Percentiles rank a stretch among this genome's conserved stretches.
phyloP scores from a whole-genome alignment of 495 filamentous ascomycete species.

The Schizothecium vesticola region DNA sequence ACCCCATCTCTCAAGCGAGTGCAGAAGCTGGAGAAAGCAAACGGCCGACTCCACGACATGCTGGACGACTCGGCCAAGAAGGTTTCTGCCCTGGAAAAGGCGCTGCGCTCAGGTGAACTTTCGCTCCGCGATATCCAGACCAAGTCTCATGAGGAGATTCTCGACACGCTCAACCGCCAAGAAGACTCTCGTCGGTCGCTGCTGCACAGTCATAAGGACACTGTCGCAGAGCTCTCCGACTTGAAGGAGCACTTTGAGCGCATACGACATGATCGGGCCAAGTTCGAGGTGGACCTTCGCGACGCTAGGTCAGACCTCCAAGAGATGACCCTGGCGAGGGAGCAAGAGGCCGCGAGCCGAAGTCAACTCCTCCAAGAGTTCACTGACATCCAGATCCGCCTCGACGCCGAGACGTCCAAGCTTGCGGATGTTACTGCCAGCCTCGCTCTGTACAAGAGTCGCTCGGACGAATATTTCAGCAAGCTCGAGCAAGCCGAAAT shows the following conservation, averaged over 20 bases:
- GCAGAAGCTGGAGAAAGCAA: conserved; percentile 88
- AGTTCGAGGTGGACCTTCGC: conserved; percentile 82
- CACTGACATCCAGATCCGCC: conserved; percentile 85
- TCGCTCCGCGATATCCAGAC: conserved; percentile 89
- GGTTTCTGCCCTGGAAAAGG: conserved; percentile 83
- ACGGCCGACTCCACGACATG: conserved; percentile 87
- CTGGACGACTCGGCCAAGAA: conserved; percentile 93
- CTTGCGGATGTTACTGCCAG: conserved; percentile 77
- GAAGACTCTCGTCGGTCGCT: conserved; percentile 81
- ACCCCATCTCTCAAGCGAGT: conserved; percentile 77
- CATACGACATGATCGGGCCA: conserved; percentile 69
- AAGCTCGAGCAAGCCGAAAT: conserved; percentile 98
- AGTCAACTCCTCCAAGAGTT: conserved; percentile 88
- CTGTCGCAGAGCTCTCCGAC: conserved; percentile 76
- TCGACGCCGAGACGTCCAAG: conserved; percentile 84
- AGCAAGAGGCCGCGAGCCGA: conserved; percentile 78
- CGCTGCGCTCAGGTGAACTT: conserved; percentile 80
- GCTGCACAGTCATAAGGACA: conserved; percentile 77
- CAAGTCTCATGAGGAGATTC: conserved; percentile 90
- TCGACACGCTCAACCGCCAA: conserved; percentile 88
- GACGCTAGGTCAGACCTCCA: conserved; percentile 79
- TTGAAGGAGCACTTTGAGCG: conserved; percentile 82
- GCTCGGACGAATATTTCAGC: conserved; percentile 94
- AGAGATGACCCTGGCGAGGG: conserved; percentile 67
- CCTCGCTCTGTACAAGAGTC: conserved; percentile 82